phyloP scores from a whole-genome alignment of 257 asterid genomes.

The Forsythia suspensa region DNA sequence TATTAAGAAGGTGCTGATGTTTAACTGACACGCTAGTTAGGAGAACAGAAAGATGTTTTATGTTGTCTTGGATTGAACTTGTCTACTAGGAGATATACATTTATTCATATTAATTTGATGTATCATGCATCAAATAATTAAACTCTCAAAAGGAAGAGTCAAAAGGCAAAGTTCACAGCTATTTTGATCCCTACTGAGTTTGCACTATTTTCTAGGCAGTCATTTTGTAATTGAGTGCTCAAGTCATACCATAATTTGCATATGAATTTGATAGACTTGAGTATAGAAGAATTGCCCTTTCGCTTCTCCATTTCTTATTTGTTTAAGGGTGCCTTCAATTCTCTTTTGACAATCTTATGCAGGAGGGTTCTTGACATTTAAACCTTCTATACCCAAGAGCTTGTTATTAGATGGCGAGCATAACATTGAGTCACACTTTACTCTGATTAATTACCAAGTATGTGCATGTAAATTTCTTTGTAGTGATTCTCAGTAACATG shows the following conservation, averaged over 20 bases:
- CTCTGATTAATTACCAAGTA: conserved; percentile 95
- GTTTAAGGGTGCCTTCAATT: not conserved
- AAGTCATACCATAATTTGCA: not conserved
- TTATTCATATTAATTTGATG: not conserved
- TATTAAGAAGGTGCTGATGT: not conserved
- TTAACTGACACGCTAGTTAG: not conserved
- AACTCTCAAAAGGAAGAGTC: not conserved
- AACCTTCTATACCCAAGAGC: conserved; percentile 83
- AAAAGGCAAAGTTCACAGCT: not conserved
- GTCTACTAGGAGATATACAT: not conserved
- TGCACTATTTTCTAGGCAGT: not conserved
- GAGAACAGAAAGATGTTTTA: not conserved
- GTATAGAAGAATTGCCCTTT: not conserved
- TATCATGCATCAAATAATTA: not conserved
- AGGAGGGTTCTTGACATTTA: conserved; percentile 92
- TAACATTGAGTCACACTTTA: conserved; percentile 81
- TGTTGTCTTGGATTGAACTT: not conserved
- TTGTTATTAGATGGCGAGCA: conserved; percentile 90
- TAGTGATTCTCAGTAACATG: conserved; percentile 5
- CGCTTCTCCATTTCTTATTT: conserved; percentile 17
- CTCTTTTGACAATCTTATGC: conserved; percentile 35
- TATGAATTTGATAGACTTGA: conserved; percentile 12
- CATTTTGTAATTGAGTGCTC: not conserved
- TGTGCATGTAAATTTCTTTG: conserved; percentile 20
- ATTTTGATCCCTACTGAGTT: not conserved